phyloP scores from a whole-genome alignment of 2,329 filamentous ascomycete species.

The Neonectria magnoliae region DNA sequence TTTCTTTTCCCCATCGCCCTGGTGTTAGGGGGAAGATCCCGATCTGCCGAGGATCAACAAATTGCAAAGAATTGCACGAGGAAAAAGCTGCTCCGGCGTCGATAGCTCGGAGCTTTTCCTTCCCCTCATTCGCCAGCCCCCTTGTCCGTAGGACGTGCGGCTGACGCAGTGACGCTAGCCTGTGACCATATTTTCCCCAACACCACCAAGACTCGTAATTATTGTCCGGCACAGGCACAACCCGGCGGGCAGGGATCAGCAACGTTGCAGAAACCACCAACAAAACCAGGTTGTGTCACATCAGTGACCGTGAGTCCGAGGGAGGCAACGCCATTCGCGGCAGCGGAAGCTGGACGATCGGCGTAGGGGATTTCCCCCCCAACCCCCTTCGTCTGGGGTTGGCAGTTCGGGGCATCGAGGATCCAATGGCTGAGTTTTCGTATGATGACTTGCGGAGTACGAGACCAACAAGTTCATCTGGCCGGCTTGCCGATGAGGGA shows the following conservation, averaged over 20 bases:
- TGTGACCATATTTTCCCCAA: background rate
- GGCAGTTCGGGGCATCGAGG: background rate
- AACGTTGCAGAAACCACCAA: background rate
- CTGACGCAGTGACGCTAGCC: constrained; percentile 4
- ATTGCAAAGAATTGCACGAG: background rate
- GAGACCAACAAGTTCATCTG: background rate
- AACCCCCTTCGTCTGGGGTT: background rate
- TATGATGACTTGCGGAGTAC: background rate
- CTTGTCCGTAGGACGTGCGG: constrained; percentile 5
- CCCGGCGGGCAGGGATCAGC: constrained; percentile 1
- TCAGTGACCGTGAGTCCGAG: background rate
- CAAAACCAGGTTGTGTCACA: constrained; percentile 1
- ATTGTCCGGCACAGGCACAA: background rate
- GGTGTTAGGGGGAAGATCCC: background rate
- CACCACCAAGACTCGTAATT: background rate
- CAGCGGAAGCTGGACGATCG: background rate
- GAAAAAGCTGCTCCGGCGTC: background rate
- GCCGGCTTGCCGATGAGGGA: background rate
- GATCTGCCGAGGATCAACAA: constrained; percentile 11
- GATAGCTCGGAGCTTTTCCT: constrained; percentile 6
- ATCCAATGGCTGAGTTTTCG: constrained; percentile 5
- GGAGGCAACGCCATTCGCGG: background rate
- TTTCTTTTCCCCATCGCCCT: background rate
- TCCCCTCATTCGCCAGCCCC: constrained; percentile 5
- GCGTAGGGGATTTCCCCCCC: background rate